Evolutionary conservation across 306 rosid genomes (phyloP).

Genomic region (Hippophae gyantsensis): DNA sequence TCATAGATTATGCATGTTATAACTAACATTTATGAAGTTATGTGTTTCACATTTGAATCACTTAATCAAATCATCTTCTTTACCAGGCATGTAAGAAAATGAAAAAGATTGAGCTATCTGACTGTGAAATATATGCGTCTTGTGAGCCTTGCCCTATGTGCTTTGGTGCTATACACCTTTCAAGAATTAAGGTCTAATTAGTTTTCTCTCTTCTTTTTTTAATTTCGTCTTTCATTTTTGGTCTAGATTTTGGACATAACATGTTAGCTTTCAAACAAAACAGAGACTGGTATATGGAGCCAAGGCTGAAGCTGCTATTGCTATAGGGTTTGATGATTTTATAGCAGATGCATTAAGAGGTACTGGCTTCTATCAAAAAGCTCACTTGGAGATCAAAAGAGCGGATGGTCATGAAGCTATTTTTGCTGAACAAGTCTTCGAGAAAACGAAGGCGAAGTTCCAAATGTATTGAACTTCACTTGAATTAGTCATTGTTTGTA

Average conservation of each 20-base stretch:
- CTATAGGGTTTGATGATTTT: constrained; percentile 54
- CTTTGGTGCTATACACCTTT: constrained; percentile 72
- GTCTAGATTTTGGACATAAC: not conserved
- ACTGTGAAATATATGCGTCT: constrained; percentile 75
- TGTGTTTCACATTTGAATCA: not conserved
- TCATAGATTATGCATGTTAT: not conserved
- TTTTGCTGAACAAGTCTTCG: constrained; percentile 66
- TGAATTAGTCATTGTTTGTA: not conserved
- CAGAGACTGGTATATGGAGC: constrained; percentile 80
- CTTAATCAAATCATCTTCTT: not conserved
- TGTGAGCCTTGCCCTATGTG: constrained; percentile 91
- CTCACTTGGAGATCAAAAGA: constrained; percentile 57
- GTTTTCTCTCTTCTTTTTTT: not conserved
- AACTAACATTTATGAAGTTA: not conserved
- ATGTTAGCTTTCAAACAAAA: not conserved
- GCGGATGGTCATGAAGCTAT: constrained; percentile 58
- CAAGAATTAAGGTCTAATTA: constrained; percentile 49
- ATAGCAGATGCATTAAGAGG: constrained; percentile 67
- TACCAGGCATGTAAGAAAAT: constrained; percentile 60
- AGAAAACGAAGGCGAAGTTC: constrained; percentile 53
- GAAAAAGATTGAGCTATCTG: constrained; percentile 47
- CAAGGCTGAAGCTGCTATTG: constrained; percentile 60
- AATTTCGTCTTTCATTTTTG: not conserved
- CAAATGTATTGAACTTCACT: constrained; percentile 19
- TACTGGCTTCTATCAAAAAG: constrained; percentile 49